Base-by-base conservation (phyloP, 116 monocot genomes). In the Zostera marina region DNA sequence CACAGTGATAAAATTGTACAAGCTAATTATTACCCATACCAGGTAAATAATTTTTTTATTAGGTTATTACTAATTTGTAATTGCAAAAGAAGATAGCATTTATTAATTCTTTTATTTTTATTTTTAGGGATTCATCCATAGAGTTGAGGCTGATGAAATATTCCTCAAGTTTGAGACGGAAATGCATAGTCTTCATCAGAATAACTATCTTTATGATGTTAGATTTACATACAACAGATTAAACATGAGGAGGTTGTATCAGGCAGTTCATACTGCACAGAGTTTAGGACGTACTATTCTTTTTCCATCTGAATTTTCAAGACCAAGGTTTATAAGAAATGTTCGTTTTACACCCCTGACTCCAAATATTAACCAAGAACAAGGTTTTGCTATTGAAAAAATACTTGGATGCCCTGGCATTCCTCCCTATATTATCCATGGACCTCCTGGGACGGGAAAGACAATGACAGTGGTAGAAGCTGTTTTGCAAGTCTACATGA, bases 361-460 rank as follows among this genome's bases (percentile, higher is more conserved):
- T 73, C 62, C 53, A 41, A 48, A 55, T 57, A 42, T 98, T 15
- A 98, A 89, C 47, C 68, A 38, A 42, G 90, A 98, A 68, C 96
- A 98, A 64, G 39, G 63, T 4, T 11, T 38, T 11, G 71, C 80
- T 16, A 78, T 98, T 48, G 68, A 73, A 59, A 85, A 76, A 76
- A 89, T 98, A 62, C 78, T 98, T 19, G 76, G 82, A 14, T 89
- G 80, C 74, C 68, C 56, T 64, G 90, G 96, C 21, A 48, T 63
- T 73, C 78, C 89, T 53, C 96, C 90, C 17, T 98, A 98, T 71
- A 69, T 86, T 48, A 85, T 98, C 51, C 66, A 89, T 74, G 96
- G 96, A 25, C 96, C 96, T 64, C 96, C 90, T 24, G 96, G 96
- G 22, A 98, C 89, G 9, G 96, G 96, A 2, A 98, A 98, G 61